Base-by-base conservation (phyloP, 768 basidiomycete genomes). In the Royoungia palumana region DNA sequence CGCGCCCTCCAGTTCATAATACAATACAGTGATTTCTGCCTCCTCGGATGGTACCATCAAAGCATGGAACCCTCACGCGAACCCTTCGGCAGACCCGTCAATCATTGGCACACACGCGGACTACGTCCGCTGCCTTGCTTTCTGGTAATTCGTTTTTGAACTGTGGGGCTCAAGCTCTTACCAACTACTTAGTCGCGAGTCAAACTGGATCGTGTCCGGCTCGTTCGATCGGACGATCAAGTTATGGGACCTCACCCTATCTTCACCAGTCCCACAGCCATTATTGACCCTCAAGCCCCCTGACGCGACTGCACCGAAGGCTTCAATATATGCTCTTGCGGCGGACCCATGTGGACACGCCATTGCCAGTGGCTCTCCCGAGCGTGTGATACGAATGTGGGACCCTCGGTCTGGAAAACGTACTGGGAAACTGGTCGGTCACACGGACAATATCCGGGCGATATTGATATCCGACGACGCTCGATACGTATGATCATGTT, bases 21-120 rank as follows among this genome's bases (percentile, higher is more conserved):
- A 14, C 35, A 36, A 16, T 14, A 5, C 54, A 84, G 89, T 97
- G 38, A 78, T 97, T 35, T 92, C 94, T 47, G 94, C 90, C 0
- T 98, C 96, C 0, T 95, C 94, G 3, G 95, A 98, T 62, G 94
- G 94, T 16, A 92, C 93, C 12, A 75, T 99, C 57, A 89, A 94
- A 61, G 83, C 92, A 0, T 98, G 96, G 95, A 84, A 77, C 45
- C 95, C 95, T 0, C 93, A 97, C 63, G 73, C 81, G 0, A 55
- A 72, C 12, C 62, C 74, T 16, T 70, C 78, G 8, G 68, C 78
- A 6, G 82, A 87, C 41, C 89, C 93, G 2, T 70, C 75, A 2
- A 72, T 78, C 12, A 71, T 94, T 36, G 92, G 92, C 11, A 75
- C 76, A 3, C 92, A 94, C 60, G 68, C 69, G n/a, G 92, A 94